A percentile compares a stretch with the other conserved stretches of the same genome.
These are phyloP conservation scores for Russula sp. DNA, from an alignment of 768 basidiomycete genomes.

Conservation along the genomic window DNA sequence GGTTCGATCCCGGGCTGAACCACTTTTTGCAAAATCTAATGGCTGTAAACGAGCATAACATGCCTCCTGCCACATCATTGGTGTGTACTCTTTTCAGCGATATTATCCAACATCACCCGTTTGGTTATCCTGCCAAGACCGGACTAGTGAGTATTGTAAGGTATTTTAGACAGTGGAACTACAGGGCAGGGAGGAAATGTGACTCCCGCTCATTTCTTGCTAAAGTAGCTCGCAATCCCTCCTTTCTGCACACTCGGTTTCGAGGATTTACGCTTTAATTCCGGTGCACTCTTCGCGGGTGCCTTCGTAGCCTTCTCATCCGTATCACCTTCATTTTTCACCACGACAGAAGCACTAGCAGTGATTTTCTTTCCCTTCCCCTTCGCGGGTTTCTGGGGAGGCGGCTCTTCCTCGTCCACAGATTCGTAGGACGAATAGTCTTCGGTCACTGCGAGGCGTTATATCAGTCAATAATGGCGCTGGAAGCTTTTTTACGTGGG, in stretches of 20 bases:
- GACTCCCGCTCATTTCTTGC: constrained; percentile 5
- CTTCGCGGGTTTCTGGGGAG: constrained; percentile 17
- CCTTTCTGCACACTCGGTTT: constrained; percentile 8
- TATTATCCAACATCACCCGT: no score
- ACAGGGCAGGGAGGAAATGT: no score
- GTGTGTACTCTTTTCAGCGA: no score
- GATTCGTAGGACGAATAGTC: constrained; percentile 82
- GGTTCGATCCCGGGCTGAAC: constrained; percentile 42
- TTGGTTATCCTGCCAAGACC: neutral
- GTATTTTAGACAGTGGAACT: neutral
- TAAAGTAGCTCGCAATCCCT: constrained; percentile 16
- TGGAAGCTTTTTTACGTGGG: neutral
- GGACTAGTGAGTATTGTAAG: neutral
- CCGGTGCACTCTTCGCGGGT: neutral
- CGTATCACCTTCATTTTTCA: constrained; percentile 1
- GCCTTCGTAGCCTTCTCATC: constrained; percentile 1
- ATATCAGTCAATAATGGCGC: constrained; percentile 1
- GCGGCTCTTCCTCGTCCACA: constrained; percentile 51
- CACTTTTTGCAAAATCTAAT: constrained; percentile 23
- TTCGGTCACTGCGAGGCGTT: constrained; percentile 46
- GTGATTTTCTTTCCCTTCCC: constrained; percentile 16
- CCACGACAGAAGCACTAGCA: constrained; percentile 11
- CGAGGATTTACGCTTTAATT: constrained; percentile 12
- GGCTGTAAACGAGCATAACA: no score
- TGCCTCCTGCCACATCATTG: no score